These are phyloP conservation scores for Leccinum pachyderme DNA, from an alignment of 1,284 basidiomycete genomes.

Conservation along the genomic window DNA sequence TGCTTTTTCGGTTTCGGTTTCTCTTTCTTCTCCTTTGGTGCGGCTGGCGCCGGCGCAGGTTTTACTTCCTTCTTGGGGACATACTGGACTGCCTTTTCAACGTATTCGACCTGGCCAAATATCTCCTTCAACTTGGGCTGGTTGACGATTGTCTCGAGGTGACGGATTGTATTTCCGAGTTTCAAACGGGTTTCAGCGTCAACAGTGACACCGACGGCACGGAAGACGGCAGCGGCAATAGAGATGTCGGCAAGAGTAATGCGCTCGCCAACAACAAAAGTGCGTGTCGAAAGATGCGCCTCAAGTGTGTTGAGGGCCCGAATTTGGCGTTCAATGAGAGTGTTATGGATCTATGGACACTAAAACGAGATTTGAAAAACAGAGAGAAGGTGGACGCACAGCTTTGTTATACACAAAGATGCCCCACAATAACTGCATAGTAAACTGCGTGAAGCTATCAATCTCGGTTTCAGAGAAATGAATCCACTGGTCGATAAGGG, in stretches of 20 bases:
- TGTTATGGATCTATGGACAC: conserved; percentile 51
- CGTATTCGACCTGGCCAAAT: conserved; percentile 60
- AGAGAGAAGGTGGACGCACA: conserved; percentile 44
- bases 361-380: conserved; percentile 1
- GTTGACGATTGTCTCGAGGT: conserved; percentile 81
- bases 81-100: conserved; percentile 73
- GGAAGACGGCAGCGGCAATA: conserved; percentile 59
- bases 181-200: conserved; percentile 67
- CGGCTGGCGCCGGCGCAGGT: conserved; percentile 36
- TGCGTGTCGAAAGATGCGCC: conserved; percentile 72
- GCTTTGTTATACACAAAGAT: conserved; percentile 55
- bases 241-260: conserved; percentile 90
- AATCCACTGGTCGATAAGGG: conserved; percentile 68
- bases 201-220: conserved; percentile 49
- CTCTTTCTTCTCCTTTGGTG: conserved; percentile 56
- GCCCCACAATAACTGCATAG: conserved; percentile 36
- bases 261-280: conserved; percentile 92
- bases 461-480: conserved; percentile 64
- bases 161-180: conserved; percentile 79
- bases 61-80: conserved; percentile 69
- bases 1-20: conserved; percentile 60
- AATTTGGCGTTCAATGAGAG: conserved; percentile 49
- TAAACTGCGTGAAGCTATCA: conserved; percentile 25
- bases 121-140: conserved; percentile 72
- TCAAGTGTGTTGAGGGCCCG: conserved; percentile 70